Conservation (phyloP, 805 yeast genomes). For the Dipodascus albidus region DNA sequence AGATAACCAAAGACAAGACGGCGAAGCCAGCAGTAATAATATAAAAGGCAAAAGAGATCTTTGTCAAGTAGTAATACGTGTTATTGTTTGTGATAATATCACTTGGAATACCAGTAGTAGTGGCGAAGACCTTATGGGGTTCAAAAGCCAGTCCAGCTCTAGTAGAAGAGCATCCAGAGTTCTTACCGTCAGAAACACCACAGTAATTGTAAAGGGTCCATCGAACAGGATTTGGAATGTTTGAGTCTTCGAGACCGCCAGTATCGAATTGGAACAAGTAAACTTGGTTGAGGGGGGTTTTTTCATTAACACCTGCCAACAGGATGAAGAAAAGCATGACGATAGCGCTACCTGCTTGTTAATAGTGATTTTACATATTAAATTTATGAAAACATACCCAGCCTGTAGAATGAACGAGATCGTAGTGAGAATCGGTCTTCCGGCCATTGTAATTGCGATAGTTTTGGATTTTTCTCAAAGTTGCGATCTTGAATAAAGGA, state of each 20-base stretch:
- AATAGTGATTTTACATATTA: too few relatives aligned
- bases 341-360: slow-evolving; percentile 28
- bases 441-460: slow-evolving; percentile 8
- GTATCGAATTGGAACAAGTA: slow-evolving; percentile 80
- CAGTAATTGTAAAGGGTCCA: slow-evolving; percentile 77
- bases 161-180: slow-evolving; percentile 40
- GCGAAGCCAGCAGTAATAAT: slow-evolving; percentile 46
- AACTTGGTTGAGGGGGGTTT: slow-evolving; percentile 47
- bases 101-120: slow-evolving; percentile 40
- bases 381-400: slow-evolving; percentile 25
- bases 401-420: slow-evolving; percentile 26
- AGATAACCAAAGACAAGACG: slow-evolving; percentile 33
- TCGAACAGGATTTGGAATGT: slow-evolving; percentile 35
- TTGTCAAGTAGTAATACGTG: slow-evolving; percentile 51
- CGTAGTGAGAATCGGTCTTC: slow-evolving; percentile 23
- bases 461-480: too few relatives aligned
- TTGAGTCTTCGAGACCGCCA: slow-evolving; percentile 31
- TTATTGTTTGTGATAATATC: slow-evolving; percentile 38
- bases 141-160: slow-evolving; percentile 78
- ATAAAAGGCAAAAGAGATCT: slow-evolving; percentile 57
- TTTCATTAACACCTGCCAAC: slow-evolving; percentile 48
- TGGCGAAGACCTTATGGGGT: slow-evolving; percentile 62
- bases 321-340: slow-evolving; percentile 50
- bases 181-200: slow-evolving; percentile 35
- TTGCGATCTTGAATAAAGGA: not conserved